A percentile compares a stretch with the other conserved stretches of the same genome.
These are phyloP conservation scores for Athelia sp. DNA, from an alignment of 1,284 basidiomycete species.

Conservation along the genomic window DNA sequence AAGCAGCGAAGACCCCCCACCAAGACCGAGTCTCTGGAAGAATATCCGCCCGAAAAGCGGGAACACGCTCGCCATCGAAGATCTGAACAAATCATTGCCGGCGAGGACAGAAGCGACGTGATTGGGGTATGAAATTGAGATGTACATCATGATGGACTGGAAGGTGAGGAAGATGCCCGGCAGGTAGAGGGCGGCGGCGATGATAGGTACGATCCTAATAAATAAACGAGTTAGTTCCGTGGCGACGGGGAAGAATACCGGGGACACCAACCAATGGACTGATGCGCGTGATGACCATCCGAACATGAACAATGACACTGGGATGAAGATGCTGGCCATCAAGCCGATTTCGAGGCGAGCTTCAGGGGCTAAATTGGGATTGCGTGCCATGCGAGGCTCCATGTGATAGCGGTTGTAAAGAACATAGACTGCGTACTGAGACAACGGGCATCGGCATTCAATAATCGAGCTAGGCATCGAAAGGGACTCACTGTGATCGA, in stretches of 20 bases:
- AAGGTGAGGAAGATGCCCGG: slow-evolving; percentile 27
- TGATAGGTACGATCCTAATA: slow-evolving; percentile 19
- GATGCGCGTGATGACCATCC: slow-evolving; percentile 32
- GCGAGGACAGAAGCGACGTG: slow-evolving; percentile 34
- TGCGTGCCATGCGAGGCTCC: not conserved
- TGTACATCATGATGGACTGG: slow-evolving; percentile 27
- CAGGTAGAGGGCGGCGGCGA: slow-evolving; percentile 18
- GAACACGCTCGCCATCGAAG: slow-evolving; percentile 29
- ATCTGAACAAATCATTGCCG: slow-evolving; percentile 31
- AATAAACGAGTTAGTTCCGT: no score
- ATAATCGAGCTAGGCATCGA: not conserved
- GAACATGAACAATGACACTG: slow-evolving; percentile 37
- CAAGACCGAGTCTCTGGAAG: slow-evolving; percentile 27
- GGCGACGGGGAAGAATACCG: no score
- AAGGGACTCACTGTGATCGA: slow-evolving; percentile 7
- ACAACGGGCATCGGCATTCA: slow-evolving; percentile 20
- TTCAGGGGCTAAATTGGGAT: not conserved
- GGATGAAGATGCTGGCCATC: slow-evolving; percentile 37
- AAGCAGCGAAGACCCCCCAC: slow-evolving; percentile 25
- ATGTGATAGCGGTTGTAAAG: not conserved
- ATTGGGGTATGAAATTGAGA: slow-evolving; percentile 27
- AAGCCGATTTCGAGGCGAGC: slow-evolving; percentile 15
- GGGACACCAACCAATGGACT: slow-evolving; percentile 16
- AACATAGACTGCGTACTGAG: not conserved
- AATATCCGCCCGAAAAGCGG: slow-evolving; percentile 28